These are phyloP conservation scores for Dryas octopetala DNA, from an alignment of 306 rosid species.

Conservation along the genomic window DNA sequence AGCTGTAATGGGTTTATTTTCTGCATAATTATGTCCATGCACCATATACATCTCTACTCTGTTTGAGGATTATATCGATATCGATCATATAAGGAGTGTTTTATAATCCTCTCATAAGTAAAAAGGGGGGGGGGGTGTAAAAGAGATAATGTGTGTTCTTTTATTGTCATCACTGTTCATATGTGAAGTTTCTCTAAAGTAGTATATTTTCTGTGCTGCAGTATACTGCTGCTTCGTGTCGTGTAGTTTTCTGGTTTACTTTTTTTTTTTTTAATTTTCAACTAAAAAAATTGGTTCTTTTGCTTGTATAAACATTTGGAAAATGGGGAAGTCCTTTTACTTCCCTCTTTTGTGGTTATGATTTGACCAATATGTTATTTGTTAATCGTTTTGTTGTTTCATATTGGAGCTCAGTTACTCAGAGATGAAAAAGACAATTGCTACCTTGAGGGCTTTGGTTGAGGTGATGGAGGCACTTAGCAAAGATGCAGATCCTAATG, in stretches of 20 bases:
- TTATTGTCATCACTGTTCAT: neutral
- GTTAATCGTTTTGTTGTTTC: conserved; percentile 31
- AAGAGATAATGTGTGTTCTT: neutral
- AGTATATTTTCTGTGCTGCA: neutral
- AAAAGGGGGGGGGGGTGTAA: neutral
- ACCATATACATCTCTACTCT: neutral
- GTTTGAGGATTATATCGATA: neutral
- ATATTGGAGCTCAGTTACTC: conserved; percentile 53
- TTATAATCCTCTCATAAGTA: no score
- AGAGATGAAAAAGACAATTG: conserved; percentile 69
- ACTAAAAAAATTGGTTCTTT: neutral
- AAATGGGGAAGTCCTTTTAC: neutral
- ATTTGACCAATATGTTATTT: conserved; percentile 17
- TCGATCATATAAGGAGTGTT: no score
- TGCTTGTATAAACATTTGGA: neutral
- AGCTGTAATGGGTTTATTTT: neutral
- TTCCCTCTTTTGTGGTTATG: conserved; percentile 2
- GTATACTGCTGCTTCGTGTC: neutral
- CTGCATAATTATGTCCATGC: neutral
- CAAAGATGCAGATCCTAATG: conserved; percentile 73
- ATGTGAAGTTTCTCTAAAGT: conserved; percentile 14
- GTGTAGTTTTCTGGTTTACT: neutral
- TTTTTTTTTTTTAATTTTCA: neutral
- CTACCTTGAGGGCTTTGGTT: conserved; percentile 78
- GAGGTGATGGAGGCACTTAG: conserved; percentile 94